Base-by-base conservation (phyloP, 2,329 filamentous ascomycete genomes). In the Stylonectria norvegica region DNA sequence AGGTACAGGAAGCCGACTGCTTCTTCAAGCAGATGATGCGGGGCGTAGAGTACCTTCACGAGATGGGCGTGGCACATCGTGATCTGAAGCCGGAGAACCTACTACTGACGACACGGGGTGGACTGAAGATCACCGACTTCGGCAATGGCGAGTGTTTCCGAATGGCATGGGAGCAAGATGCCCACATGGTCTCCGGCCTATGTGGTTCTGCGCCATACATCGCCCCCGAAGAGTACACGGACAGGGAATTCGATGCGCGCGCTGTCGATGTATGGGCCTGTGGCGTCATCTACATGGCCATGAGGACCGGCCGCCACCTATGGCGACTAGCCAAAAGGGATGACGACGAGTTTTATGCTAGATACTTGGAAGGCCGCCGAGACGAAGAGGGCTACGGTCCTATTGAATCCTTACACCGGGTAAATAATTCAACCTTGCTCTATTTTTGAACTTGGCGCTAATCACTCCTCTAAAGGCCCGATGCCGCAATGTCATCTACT, bases 1-100 rank as follows among this genome's bases (percentile, higher is more conserved):
- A 93, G 63, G 88, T 94, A 20, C 75, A 81, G 45, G 93, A 98
- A 67, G 91, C 93, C 45, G 93, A 98, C 64, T 98, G 93, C 68
- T 94, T 93, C 65, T 98, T 98, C 75, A 95, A 97, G 70, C 93
- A 98, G 67, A 83, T 97, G 67, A 97, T 98, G 91, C 87, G 93
- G 42, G 93, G 93, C 47, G 93, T 98, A 37, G 91, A 97, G 67
- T 98, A 98, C 65, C 89, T 98, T 72, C 93, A 98, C 67, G 91
- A 97, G 62, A 98, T 97, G 93, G 93, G 93, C 41, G 93, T 98
- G 18, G 91, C 93, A 10, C 93, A 98, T 64, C 86, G 93, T 47
- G 93, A 98, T 58, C 71, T 98, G 32, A 98, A 98, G 66, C 93
- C 93, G 1, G 93, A 98, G 65, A 98, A 98, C 55, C 76, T 98